Evolutionary conservation across 2,329 filamentous ascomycete species (phyloP), one percentile per base, ranked within the genome.

Genomic region (Fusarium setosum): DNA sequence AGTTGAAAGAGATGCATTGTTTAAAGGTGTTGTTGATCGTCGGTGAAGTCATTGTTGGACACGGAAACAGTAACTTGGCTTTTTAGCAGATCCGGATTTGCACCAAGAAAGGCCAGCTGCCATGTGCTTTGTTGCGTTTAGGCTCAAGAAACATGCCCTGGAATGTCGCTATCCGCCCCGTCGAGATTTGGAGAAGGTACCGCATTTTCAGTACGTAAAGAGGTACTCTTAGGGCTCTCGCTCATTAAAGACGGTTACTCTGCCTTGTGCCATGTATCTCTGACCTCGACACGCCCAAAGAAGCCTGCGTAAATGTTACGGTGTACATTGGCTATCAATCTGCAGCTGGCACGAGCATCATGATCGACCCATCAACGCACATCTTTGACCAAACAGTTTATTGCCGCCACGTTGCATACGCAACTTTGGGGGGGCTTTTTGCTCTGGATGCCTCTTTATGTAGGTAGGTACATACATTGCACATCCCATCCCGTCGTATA

Each of bases 311-410:
- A 29, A 9, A 13, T 29, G 20, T 34, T 34, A 35, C 17, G 13
- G 21, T 20, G 17, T 38, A 34, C 31, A 54, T 3, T 13, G 6
- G 18, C n/a, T 41, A 26, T 53, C 47, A 54, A 54, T 34, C 40
- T 54, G 31, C 21, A 38, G 47, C 38, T 40, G 60, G 48, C 20
- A 65, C 23, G 44, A 50, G 44, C 47, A 53, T 45, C 50, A 50
- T 45, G 13, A 53, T 62, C 61, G 41, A 45, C 63, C 32, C 35
- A 67, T 51, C 55, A 56, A 53, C 35, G 32, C 29, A 37, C 31
- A 38, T 58, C 34, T 35, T 29, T 17, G n/a, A n/a, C 29, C 32
- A 53, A 37, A 21, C 44, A 45, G 20, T 24, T 17, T 58, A 17
- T 17, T 21, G 44, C 45, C 20, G 40, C 56, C 51, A 65, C 60